Conservation (phyloP, 1,284 basidiomycete genomes). For the Takashimella koratensis region DNA sequence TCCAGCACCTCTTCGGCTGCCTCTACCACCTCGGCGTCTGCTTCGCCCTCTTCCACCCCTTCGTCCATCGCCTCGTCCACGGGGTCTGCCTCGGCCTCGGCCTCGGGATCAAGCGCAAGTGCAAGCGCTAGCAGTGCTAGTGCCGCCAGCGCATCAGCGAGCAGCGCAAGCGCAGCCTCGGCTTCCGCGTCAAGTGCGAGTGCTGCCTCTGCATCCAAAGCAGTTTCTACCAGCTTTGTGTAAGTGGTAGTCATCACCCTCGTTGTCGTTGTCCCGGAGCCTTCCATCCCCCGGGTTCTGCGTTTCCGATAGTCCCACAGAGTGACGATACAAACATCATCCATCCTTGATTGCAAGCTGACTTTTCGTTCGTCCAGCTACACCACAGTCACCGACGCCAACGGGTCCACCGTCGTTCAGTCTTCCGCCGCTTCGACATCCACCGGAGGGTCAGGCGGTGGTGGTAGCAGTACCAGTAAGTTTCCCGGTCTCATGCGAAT, state of each 20-base stretch:
- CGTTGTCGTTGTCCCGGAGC: background rate
- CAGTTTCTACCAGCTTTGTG: slow-evolving; percentile 15
- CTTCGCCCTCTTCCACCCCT: background rate
- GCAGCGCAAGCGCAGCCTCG: slow-evolving; percentile 4
- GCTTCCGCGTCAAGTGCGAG: slow-evolving; percentile 6
- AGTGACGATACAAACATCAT: no score
- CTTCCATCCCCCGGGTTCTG: background rate
- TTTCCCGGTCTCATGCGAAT: background rate
- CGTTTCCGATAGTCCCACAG: background rate
- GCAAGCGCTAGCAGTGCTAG: slow-evolving; percentile 4
- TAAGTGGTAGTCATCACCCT: slow-evolving; percentile 4
- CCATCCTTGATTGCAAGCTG: slow-evolving; percentile 2
- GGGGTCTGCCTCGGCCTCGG: slow-evolving; percentile 4
- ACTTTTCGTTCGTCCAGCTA: slow-evolving; percentile 10
- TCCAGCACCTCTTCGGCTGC: background rate
- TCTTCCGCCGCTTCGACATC: slow-evolving; percentile 9
- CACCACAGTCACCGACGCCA: slow-evolving; percentile 24
- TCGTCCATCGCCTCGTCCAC: slow-evolving; percentile 1
- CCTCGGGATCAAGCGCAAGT: background rate
- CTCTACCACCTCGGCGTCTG: background rate
- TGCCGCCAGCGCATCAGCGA: slow-evolving; percentile 4
- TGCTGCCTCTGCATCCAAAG: slow-evolving; percentile 10
- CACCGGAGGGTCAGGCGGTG: slow-evolving; percentile 4
- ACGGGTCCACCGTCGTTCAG: slow-evolving; percentile 13
- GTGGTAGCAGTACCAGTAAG: slow-evolving; percentile 17